Base-by-base conservation (phyloP, 208 protist species). In the Naegleria fowleri region DNA sequence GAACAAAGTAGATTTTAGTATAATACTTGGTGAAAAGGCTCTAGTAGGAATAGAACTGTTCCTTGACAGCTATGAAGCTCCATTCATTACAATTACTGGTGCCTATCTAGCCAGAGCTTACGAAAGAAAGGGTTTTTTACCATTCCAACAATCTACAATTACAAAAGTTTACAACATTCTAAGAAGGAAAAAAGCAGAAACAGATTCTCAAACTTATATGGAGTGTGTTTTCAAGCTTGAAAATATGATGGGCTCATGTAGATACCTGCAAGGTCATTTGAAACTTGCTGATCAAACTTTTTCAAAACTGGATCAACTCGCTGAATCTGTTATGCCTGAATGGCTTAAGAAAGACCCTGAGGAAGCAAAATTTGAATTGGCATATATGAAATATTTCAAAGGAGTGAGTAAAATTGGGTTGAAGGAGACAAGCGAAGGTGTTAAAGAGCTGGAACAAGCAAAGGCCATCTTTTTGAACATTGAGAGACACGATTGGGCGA, bases 341-440 rank as follows among this genome's bases (percentile, higher is more conserved):
- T 85, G 79, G 79, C 38, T 85, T 3, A 33, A 85, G 22, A 43
- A 39, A 29, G 79, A 85, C 19, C 13, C n/a, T n/a, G 79, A 39
- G 43, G 79, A 85, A 39, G 79, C 79, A n/a, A 15, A 33, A 85
- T 85, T 85, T 43, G 79, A 85, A 85, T 43, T 43, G 22, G 79
- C 79, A 0, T 43, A 43, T 19, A 85, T 85, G 79, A 85, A 43
- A 85, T 85, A 85, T 85, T 85, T 85, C 22, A 85, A 43, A 43
- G 79, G 79, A 43, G 36, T 33, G 38, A 29, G 15, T 29, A 43
- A 43, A 11, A 85, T 85, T 85, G 38, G 79, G 19, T 29, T 85
- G 6, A 43, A 43, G 13, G 36, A 85, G 11, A 36, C 15, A 43
- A 5, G 11, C 7, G 15, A 11, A 29, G 79, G 79, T 39, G 22